Percentiles rank a stretch among this genome's conserved stretches.
Evolutionary conservation across 1,284 basidiomycete species (phyloP).

Genomic region (Boletus nobilissimus): DNA sequence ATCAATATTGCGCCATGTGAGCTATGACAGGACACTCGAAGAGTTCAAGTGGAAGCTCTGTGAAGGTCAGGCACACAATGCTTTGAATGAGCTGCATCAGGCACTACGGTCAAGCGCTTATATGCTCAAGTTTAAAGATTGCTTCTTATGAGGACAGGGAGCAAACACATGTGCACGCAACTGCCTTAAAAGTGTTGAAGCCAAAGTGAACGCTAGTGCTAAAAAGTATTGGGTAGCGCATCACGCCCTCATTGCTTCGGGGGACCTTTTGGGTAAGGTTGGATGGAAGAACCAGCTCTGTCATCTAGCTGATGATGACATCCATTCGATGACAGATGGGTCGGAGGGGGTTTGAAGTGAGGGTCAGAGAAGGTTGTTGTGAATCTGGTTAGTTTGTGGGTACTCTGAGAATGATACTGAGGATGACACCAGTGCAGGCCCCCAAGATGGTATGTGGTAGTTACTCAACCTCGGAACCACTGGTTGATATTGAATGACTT

Average conservation of each 20-base stretch:
- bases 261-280: neutral
- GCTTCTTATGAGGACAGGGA: neutral
- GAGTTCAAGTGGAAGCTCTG: neutral
- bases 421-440: too few relatives aligned
- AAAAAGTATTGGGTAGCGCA: neutral
- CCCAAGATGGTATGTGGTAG: too few relatives aligned
- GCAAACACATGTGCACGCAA: neutral
- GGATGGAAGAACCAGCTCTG: neutral
- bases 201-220: neutral
- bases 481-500: neutral
- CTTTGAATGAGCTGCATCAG: neutral
- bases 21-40: neutral
- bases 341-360: neutral
- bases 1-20: neutral
- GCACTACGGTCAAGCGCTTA: neutral
- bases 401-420: neutral
- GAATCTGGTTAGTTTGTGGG: neutral
- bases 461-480: too few relatives aligned
- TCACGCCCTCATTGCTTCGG: neutral
- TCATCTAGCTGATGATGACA: neutral
- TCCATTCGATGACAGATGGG: neutral
- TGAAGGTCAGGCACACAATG: neutral
- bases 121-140: neutral
- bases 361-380: neutral
- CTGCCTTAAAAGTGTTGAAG: neutral